Base-by-base conservation (phyloP, 2,329 filamentous ascomycete genomes). In the Spiromastix sp. region DNA sequence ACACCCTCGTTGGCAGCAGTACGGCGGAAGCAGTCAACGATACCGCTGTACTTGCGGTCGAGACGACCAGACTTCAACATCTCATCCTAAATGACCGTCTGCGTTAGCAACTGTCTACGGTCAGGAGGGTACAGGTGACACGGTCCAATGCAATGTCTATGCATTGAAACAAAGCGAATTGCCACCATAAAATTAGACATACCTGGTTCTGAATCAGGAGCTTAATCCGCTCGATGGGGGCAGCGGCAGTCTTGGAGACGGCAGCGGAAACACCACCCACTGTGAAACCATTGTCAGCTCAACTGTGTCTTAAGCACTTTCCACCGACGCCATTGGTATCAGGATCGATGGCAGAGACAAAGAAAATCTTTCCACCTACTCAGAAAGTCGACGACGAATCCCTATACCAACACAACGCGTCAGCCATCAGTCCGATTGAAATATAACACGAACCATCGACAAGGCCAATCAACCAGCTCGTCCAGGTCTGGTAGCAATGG, bases 201-300 rank as follows among this genome's bases (percentile, higher is more conserved):
- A 94, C 87, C 83, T 98, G 91, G 77, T 98, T 98, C 79, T 98
- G 91, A 75, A 98, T 93, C 64, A 98, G 85, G 65, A 98, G 91
- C 87, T 98, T 98, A 74, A 98, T 82, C 86, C 91, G 91, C 87
- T 98, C 91, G 60, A 98, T 98, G 72, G 91, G 91, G 72, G 91
- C 91, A 66, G 91, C 91, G 63, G 91, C 91, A 56, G 91, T 98
- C 86, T 98, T 98, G 67, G 91, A 98, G 81, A 98, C 87, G 70
- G 91, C 91, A 70, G 91, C 91, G 64, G 91, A 95, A 57, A 98
- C 82, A 95, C 91, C 91, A 82, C 91, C 91, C 91, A 98, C 86
- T 93, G 56, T 61, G 49, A 59, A 20, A 32, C 42, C 25, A 31
- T 41, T 29, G 16, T 11, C 19, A 31, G 12, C 15, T 13, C 6